These are phyloP conservation scores for Phytopythium oedochilum DNA, from an alignment of 352 stramenopile genomes.

Conservation along the genomic window DNA sequence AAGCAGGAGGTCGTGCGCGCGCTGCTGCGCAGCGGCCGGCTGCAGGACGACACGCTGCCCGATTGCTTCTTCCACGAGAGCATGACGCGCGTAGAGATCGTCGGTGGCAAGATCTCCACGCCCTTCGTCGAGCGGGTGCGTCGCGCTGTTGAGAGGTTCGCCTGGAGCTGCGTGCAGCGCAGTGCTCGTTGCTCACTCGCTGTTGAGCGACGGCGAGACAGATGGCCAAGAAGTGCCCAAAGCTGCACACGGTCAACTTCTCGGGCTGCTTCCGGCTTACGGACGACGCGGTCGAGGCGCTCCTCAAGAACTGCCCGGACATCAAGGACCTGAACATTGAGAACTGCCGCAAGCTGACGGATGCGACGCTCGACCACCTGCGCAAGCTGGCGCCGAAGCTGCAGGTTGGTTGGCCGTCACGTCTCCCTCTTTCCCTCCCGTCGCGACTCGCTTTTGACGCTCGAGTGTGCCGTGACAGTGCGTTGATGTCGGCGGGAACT, in stretches of 20 bases:
- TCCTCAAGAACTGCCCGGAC: conserved; percentile 79
- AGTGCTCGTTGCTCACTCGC: neutral
- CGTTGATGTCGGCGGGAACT: conserved; percentile 83
- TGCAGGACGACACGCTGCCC: conserved; percentile 82
- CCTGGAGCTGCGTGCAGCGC: neutral
- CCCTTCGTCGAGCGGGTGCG: conserved; percentile 62
- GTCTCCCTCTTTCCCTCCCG: neutral
- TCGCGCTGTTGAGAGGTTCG: too few relatives aligned
- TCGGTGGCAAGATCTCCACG: conserved; percentile 82
- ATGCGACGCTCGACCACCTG: conserved; percentile 69
- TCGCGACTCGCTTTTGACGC: neutral
- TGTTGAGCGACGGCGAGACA: conserved; percentile 16
- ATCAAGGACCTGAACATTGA: conserved; percentile 87
- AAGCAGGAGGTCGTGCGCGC: conserved; percentile 87
- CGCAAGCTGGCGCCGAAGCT: conserved; percentile 77
- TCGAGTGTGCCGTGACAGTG: conserved; percentile 25
- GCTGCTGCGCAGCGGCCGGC: conserved; percentile 59
- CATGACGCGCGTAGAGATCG: conserved; percentile 84
- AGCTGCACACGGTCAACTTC: conserved; percentile 84
- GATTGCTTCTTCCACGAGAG: conserved; percentile 80
- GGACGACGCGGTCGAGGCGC: conserved; percentile 74
- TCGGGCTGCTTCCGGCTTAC: conserved; percentile 86
- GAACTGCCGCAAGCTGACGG: conserved; percentile 88
- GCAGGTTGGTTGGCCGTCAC: conserved; percentile 61
- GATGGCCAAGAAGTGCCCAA: conserved; percentile 72